Base-by-base conservation (phyloP, 805 yeast genomes). In the Metschnikowia vanudenii region DNA sequence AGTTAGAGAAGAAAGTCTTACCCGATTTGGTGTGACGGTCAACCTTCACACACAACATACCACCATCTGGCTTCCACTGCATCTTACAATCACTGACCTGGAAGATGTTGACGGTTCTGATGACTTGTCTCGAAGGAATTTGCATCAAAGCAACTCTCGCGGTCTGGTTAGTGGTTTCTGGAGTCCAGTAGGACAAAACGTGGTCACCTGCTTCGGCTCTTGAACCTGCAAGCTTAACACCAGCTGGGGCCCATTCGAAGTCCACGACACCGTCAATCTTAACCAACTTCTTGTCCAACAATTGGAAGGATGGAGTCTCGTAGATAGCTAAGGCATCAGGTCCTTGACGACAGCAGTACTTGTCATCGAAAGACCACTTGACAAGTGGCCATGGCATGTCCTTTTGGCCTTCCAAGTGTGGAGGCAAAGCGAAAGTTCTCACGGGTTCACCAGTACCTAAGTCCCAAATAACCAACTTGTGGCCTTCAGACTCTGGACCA, bases 1-100 rank as follows among this genome's bases (percentile, higher is more conserved):
- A 78, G 65, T 89, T 89, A 47, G 97, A 83, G 78, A 89, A 90
- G 43, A 84, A 68, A 17, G 96, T 88, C 80, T 95, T 94, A 68
- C 85, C 88, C 41, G 97, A 85, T 71, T 94, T 94, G 47, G 97
- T 88, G 71, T 90, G 96, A 72, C 98, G 88, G 68, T 91, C 97
- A 57, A 94, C 97, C 74, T 88, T 89, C 63, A 91, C 95, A 73
- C 97, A 88, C 64, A 94, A 73, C 65, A 74, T 85, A 59, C 82
- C 84, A 53, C 88, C 89, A 57, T 86, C 83, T 54, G 81, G 84
- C 72, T 94, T 98, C 99, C 99, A 94, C 76, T 84, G 89, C 73
- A 94, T 71, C 61, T 84, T 79, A 71, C 94, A 89, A 63, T 86
- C 92, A 47, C 89, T 80, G 42, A 94, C 99, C 72, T 94, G 97